These are phyloP conservation scores for Microdochium nivale DNA, from an alignment of 2,329 filamentous ascomycete species.

Conservation along the genomic window DNA sequence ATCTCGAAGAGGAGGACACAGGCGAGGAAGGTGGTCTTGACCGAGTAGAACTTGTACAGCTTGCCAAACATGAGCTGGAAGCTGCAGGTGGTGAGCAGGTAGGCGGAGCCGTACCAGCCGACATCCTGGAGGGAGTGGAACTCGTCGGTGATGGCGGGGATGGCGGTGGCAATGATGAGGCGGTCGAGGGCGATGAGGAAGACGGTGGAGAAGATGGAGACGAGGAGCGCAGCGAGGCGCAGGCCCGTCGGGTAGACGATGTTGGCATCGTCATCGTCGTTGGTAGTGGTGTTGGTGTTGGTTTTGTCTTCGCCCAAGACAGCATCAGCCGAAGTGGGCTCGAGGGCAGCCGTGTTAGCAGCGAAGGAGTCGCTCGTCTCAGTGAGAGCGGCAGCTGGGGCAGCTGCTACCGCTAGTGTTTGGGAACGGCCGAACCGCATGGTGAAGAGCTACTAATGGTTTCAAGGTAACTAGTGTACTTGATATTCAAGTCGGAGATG, in stretches of 20 bases:
- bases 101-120: conserved; percentile 30
- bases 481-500: too few species aligned
- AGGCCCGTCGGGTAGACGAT: conserved; percentile 23
- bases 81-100: conserved; percentile 24
- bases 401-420: background rate
- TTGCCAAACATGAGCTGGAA: conserved; percentile 32
- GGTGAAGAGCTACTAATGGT: background rate
- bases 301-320: background rate
- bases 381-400: background rate
- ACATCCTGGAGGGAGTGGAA: conserved; percentile 27
- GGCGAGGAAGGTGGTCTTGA: conserved; percentile 22
- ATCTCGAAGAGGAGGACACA: conserved; percentile 25
- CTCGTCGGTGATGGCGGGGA: conserved; percentile 28
- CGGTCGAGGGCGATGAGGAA: conserved; percentile 30
- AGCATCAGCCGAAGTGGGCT: background rate
- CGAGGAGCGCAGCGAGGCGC: conserved; percentile 20
- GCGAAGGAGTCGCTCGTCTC: background rate
- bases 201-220: conserved; percentile 25
- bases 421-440: background rate
- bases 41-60: conserved; percentile 27
- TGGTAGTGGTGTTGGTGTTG: background rate
- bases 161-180: conserved; percentile 27
- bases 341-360: background rate
- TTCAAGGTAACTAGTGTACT: too few species aligned
- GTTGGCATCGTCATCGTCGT: conserved; percentile 4